Percentiles rank a stretch among this genome's conserved stretches.
Evolutionary conservation across 1,139 yeast species (phyloP).

Genomic region (Yamadazyma dushanensis): DNA sequence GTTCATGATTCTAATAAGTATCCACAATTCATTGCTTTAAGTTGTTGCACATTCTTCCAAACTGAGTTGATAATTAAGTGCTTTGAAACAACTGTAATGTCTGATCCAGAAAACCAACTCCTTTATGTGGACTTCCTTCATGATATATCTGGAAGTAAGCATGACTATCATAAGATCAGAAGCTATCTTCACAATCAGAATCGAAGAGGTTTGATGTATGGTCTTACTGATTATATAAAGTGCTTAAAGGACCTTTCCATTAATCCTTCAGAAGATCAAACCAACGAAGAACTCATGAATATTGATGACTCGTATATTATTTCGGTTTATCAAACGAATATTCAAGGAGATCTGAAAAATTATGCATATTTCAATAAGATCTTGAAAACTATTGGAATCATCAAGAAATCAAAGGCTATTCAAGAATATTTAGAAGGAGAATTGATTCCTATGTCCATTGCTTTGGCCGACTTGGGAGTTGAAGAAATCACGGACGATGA

Average conservation of each 20-base stretch:
- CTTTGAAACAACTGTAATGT: constrained; percentile 52
- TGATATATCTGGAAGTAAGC: constrained; percentile 18
- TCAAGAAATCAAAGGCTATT: constrained; percentile 46
- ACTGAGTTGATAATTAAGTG: constrained; percentile 64
- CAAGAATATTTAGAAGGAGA: constrained; percentile 51
- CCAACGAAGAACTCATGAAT: constrained; percentile 7
- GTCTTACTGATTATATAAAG: constrained; percentile 56
- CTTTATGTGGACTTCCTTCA: constrained; percentile 67
- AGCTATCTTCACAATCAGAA: constrained; percentile 37
- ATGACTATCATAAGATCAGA: constrained; percentile 24
- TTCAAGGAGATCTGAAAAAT: constrained; percentile 34
- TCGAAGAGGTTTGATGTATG: constrained; percentile 58
- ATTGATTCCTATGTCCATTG: constrained; percentile 53
- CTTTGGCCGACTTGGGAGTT: constrained; percentile 61
- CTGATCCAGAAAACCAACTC: constrained; percentile 57
- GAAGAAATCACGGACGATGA: constrained; percentile 74
- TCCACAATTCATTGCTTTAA: constrained; percentile 50
- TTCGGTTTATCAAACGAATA: constrained; percentile 46
- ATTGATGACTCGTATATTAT: constrained; percentile 46
- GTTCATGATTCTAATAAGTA: constrained; percentile 25
- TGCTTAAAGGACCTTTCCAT: constrained; percentile 56
- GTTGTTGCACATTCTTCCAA: constrained; percentile 56
- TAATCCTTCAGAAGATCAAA: constrained; percentile 9
- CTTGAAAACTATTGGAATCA: constrained; percentile 44
- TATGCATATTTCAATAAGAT: constrained; percentile 34